Conservation (phyloP, 2,329 filamentous ascomycete genomes). For the Mariannaea sp. region DNA sequence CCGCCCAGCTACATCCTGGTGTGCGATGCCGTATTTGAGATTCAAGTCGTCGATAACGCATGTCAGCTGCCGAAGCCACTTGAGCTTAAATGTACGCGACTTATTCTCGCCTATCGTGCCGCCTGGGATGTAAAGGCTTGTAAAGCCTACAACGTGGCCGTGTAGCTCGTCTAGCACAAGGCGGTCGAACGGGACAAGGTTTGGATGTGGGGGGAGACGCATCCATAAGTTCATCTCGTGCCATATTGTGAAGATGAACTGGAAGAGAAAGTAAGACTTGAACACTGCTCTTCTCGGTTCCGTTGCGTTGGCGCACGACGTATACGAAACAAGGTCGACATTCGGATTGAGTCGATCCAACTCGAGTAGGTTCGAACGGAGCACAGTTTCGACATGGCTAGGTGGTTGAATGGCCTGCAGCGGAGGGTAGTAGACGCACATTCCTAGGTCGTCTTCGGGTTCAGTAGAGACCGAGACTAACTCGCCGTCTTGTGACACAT, state of each 20-base stretch:
- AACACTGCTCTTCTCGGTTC: background rate
- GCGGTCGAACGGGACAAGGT: constrained; percentile 42
- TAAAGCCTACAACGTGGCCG: constrained; percentile 44
- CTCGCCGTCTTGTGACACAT: constrained; percentile 31
- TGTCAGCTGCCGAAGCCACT: constrained; percentile 45
- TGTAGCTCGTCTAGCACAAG: constrained; percentile 42
- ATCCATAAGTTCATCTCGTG: constrained; percentile 43
- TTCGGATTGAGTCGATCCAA: background rate
- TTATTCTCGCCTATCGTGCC: constrained; percentile 39
- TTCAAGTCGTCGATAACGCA: constrained; percentile 43
- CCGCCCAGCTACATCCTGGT: constrained; percentile 46
- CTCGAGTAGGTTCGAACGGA: background rate
- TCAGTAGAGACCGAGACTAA: constrained; percentile 32
- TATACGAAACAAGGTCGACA: background rate
- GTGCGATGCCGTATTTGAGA: constrained; percentile 42
- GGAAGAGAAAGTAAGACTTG: background rate
- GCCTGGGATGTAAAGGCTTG: constrained; percentile 39
- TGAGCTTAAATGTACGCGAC: constrained; percentile 41
- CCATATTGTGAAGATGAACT: constrained; percentile 35
- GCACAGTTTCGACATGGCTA: background rate
- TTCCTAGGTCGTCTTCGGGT: constrained; percentile 22
- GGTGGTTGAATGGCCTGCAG: background rate
- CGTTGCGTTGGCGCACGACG: background rate
- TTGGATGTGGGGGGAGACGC: constrained; percentile 42
- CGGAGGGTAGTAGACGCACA: background rate